Evolutionary conservation across 1,284 basidiomycete species (phyloP), one percentile per base, ranked within the genome.

Genomic region (Malassezia equina): DNA sequence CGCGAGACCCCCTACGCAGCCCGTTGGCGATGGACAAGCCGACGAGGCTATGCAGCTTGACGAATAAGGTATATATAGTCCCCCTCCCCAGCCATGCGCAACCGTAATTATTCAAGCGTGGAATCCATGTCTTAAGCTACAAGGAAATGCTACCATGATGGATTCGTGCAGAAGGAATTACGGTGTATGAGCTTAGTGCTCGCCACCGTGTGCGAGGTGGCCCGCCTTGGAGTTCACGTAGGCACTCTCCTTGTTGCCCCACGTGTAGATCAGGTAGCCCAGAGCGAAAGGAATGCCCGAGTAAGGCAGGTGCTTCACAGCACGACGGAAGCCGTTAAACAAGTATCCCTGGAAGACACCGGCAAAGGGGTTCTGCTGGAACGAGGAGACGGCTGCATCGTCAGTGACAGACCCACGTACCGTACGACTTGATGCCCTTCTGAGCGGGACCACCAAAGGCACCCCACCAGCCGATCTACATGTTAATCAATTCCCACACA

Each of bases 381-480:
- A 68, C 7, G 71, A 64, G n/a, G 70, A 72, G 48, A 73, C 55
- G 13, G 67, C 65, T 66, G 53, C 17, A 15, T 13, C 17, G 36
- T 47, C 4, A 49, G 39, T 23, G 7, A 19, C 12, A 21, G 19
- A 8, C 28, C 17, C 5, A 64, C 64, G 36, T 54, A 66, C 64
- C 42, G 63, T 73, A 74, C 51, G 62, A 56, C 19, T 52, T 55
- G 49, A 74, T 66, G n/a, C 70, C 70, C 47, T 60, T 61, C 47
- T 74, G 71, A 21, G 59, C 48, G 13, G 71, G 71, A 21, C 71
- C 70, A 32, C 69, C 71, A 60, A 74, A 65, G 52, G 58, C 61
- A n/a, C 71, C 71, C 68, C 67, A 74, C 71, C 71, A 74, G 28
- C 71, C 71, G 62, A 72, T 67, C 68, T 71, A 40, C 31, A 13